Evolutionary conservation across 2,329 filamentous ascomycete species (phyloP).

Genomic region (Xylaria digitata): DNA sequence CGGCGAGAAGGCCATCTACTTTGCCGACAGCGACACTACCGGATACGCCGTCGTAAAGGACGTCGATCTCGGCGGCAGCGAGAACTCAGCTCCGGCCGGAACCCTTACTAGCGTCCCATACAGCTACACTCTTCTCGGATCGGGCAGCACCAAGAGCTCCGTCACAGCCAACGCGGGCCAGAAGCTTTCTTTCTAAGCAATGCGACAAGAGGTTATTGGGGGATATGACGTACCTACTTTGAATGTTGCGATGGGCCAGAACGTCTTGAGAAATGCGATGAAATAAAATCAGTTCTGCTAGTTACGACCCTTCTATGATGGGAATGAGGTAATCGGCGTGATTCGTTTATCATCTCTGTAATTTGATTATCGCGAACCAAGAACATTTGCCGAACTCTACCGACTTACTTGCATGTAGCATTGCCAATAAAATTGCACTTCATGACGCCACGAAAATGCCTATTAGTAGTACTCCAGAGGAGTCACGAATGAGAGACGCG

Average conservation of each 20-base stretch:
- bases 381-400: neutral
- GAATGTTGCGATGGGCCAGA: neutral
- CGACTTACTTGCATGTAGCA: neutral
- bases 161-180: conserved; percentile 56
- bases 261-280: neutral
- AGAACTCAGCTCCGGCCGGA: conserved; percentile 61
- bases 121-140: conserved; percentile 63
- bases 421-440: conserved; percentile 13
- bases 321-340: neutral
- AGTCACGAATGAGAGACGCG: neutral
- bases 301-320: neutral
- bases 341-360: conserved; percentile 3
- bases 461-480: neutral
- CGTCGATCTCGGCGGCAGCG: conserved; percentile 57
- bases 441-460: neutral
- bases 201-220: neutral
- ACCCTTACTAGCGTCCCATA: conserved; percentile 66
- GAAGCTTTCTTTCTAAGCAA: conserved; percentile 42
- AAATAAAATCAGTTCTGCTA: neutral
- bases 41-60: conserved; percentile 58
- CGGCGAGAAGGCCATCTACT: conserved; percentile 44
- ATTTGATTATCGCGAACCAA: neutral
- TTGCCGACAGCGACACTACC: conserved; percentile 54
- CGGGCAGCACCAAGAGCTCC: conserved; percentile 57
- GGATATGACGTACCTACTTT: neutral